Base-by-base conservation (phyloP, 2,329 filamentous ascomycete genomes). In the Samsoniella hepiali region DNA sequence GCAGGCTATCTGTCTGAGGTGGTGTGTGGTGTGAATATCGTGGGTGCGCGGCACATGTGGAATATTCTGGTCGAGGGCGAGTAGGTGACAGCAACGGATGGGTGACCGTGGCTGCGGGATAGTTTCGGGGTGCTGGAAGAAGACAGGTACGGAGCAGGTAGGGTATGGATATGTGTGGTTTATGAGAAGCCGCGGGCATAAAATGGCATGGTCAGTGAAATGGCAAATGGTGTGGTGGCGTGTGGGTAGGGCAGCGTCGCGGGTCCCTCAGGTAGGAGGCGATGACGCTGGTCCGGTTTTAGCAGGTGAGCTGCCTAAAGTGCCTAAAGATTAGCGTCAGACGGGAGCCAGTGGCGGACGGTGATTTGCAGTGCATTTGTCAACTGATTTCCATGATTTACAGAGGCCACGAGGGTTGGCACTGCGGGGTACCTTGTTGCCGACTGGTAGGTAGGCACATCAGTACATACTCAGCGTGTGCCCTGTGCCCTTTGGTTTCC, bases 41-140 rank as follows among this genome's bases (percentile, higher is more conserved):
- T 62, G n/a, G 51, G 53, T 62, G 60, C 51, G 22, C 60, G 42
- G 60, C 60, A 57, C 51, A 62, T 62, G 51, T 62, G 60, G 51
- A 56, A 49, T 40, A 49, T 50, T 22, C 9, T 27, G 51, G 29
- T 29, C 8, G 32, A 29, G 42, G 31, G 29, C 10, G n/a, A n/a
- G 3, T 17, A n/a, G 32, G 36, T 8, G 29, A 34, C 13, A 13
- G 50, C 31, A 47, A 38, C n/a, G 50, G 42, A 22, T 38, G 15
- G 22, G 11, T 10, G 15, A 31, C 40, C 40, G 58, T n/a, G 2
- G 31, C 36, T 47, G 15, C 17, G 13, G n/a, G 8, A 22, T 44
- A 27, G 1, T 47, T 2, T 55, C 1, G 10, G 2, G 38, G 22
- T 22, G 22, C 32, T 4, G 38, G 38, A 36, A 3, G 56, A 22